These are phyloP conservation scores for Crotalaria pallida DNA, from an alignment of 306 rosid species.

Conservation along the genomic window DNA sequence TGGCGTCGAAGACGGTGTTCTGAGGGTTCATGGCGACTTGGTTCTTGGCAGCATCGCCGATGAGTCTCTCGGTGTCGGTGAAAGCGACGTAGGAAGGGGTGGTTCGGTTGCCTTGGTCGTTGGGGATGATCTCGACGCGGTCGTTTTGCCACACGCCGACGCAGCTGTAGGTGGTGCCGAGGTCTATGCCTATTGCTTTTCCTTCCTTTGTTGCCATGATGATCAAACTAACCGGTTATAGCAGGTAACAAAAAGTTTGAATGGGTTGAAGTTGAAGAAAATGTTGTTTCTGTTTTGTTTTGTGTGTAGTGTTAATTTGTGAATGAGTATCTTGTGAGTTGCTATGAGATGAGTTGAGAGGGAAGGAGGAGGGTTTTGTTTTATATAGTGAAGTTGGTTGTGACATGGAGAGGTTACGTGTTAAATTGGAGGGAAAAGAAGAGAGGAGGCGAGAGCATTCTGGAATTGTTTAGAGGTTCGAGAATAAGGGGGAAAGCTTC, in stretches of 20 bases:
- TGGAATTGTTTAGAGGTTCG: constrained; percentile 27
- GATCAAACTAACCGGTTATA: no score
- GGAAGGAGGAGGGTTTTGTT: background rate
- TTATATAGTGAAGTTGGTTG: background rate
- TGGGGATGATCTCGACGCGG: constrained; percentile 80
- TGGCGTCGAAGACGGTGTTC: constrained; percentile 83
- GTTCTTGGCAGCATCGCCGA: constrained; percentile 88
- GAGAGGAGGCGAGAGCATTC: constrained; percentile 29
- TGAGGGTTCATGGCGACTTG: constrained; percentile 84
- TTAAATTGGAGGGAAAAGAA: background rate
- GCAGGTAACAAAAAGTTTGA: no score
- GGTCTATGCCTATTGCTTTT: constrained; percentile 83
- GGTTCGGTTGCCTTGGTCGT: constrained; percentile 86
- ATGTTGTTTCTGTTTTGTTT: no score
- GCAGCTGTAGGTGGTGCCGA: constrained; percentile 90
- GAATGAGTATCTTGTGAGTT: no score
- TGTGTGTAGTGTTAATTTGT: background rate
- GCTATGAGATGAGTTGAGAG: no score
- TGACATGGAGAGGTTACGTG: no score
- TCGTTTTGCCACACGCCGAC: constrained; percentile 80
- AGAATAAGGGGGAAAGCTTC: background rate
- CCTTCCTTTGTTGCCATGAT: constrained; percentile 71
- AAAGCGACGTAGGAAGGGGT: constrained; percentile 88
- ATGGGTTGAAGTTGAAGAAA: background rate
- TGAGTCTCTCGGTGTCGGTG: constrained; percentile 74